Evolutionary conservation across 345 rosid genomes (phyloP).

Genomic region (Citropsis articulata): DNA sequence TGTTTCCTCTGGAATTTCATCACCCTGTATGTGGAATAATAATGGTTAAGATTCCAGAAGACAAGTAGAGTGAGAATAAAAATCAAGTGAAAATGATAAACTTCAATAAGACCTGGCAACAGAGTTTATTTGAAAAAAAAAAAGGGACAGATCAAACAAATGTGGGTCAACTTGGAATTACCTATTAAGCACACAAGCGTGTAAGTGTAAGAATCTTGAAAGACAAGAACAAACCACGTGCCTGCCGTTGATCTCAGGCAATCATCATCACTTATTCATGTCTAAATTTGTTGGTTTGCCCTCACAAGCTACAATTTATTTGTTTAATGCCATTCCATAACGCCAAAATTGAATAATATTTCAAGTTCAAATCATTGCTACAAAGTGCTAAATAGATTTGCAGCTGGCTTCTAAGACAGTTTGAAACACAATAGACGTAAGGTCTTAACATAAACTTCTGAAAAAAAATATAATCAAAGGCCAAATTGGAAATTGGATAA

Average conservation of each 20-base stretch:
- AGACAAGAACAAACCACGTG: background rate
- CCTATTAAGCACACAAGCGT: background rate
- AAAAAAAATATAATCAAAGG: background rate
- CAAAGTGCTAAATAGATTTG: background rate
- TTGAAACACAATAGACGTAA: background rate
- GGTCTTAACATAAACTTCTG: background rate
- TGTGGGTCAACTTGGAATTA: background rate
- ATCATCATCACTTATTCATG: background rate
- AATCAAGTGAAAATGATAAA: background rate
- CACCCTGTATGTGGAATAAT: constrained; percentile 49
- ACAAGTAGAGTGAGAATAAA: background rate
- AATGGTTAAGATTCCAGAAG: background rate
- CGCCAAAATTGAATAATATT: background rate
- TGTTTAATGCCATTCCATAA: background rate
- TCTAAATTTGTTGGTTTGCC: background rate
- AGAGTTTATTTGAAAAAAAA: background rate
- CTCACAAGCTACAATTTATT: background rate
- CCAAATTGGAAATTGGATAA: background rate
- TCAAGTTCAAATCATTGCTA: background rate
- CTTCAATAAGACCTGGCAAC: background rate
- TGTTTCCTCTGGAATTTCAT: constrained; percentile 65
- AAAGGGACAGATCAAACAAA: background rate
- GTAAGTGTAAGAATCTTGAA: background rate
- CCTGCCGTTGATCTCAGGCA: background rate
- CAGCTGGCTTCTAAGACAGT: background rate